Conservation (phyloP, 495 filamentous ascomycete genomes). For the Penicillium malachiteum region DNA sequence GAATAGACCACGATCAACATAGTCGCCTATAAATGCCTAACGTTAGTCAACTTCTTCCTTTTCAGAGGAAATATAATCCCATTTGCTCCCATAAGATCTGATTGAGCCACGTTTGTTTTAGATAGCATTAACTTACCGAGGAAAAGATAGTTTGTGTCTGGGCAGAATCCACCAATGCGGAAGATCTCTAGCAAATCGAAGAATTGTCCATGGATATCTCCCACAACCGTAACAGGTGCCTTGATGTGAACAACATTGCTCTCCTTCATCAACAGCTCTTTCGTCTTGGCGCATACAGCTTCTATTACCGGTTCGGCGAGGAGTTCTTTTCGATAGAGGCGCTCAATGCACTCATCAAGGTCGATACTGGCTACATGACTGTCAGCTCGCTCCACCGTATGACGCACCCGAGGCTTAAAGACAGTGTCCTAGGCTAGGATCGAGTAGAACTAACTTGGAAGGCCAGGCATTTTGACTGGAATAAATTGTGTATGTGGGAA, state of each 20-base stretch:
- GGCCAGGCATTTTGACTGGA: constrained; percentile 69
- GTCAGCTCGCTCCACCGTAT: constrained; percentile 4
- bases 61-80: neutral
- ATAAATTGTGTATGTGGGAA: constrained; percentile 5
- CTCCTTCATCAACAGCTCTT: constrained; percentile 98
- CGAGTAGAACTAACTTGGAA: constrained; percentile 65
- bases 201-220: constrained; percentile 98
- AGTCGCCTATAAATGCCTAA: constrained; percentile 65
- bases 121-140: constrained; percentile 61
- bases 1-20: constrained; percentile 96
- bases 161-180: constrained; percentile 93
- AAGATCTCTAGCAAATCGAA: constrained; percentile 99
- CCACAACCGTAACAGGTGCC: constrained; percentile 96
- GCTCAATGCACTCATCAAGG: constrained; percentile 94
- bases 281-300: constrained; percentile 98
- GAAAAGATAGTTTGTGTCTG: constrained; percentile 97
- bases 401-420: neutral
- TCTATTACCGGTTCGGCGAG: constrained; percentile 97
- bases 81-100: no score
- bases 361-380: constrained; percentile 77
- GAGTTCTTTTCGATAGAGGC: constrained; percentile 93
- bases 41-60: neutral
- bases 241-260: constrained; percentile 98
- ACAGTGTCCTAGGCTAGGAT: no score
- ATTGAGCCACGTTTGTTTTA: no score